Conservation (phyloP, 441 rosid genomes). For the Bruguiera hainesii region DNA sequence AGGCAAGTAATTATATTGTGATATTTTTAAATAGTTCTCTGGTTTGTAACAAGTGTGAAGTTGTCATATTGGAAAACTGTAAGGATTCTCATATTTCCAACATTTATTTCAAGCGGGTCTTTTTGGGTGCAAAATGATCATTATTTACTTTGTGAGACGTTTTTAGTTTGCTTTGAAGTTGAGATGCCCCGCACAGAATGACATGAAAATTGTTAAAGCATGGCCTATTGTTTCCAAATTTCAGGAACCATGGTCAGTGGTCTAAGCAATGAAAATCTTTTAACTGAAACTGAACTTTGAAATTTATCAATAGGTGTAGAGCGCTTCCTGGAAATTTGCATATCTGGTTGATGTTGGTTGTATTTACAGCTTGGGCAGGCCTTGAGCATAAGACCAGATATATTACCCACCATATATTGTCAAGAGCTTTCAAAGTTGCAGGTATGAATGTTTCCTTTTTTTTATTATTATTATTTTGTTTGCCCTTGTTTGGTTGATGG, state of each 20-base stretch:
- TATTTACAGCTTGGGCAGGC: constrained; percentile 95
- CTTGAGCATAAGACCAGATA: constrained; percentile 95
- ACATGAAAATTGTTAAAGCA: background rate
- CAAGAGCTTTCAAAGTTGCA: constrained; percentile 95
- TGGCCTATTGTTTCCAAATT: background rate
- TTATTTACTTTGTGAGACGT: background rate
- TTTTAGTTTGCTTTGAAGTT: background rate
- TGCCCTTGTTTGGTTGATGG: too few species aligned
- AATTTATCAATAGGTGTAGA: background rate
- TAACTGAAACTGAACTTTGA: constrained; percentile 14
- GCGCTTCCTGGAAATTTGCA: constrained; percentile 1
- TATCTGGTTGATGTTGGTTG: constrained; percentile 17
- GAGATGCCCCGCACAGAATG: background rate
- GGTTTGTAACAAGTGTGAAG: too few species aligned
- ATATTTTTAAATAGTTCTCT: background rate
- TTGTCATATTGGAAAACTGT: too few species aligned
- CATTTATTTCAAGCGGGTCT: background rate
- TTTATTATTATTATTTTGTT: too few species aligned
- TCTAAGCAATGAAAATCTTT: constrained; percentile 2
- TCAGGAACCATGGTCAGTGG: background rate
- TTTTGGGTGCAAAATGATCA: background rate
- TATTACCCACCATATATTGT: constrained; percentile 79
- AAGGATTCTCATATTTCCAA: too few species aligned
- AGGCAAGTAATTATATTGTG: constrained; percentile 50
- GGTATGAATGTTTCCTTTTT: constrained; percentile 31